Evolutionary conservation across 2,329 filamentous ascomycete genomes (phyloP), one percentile per base, ranked within the genome.

Genomic region (Penicillium brevicompactum): DNA sequence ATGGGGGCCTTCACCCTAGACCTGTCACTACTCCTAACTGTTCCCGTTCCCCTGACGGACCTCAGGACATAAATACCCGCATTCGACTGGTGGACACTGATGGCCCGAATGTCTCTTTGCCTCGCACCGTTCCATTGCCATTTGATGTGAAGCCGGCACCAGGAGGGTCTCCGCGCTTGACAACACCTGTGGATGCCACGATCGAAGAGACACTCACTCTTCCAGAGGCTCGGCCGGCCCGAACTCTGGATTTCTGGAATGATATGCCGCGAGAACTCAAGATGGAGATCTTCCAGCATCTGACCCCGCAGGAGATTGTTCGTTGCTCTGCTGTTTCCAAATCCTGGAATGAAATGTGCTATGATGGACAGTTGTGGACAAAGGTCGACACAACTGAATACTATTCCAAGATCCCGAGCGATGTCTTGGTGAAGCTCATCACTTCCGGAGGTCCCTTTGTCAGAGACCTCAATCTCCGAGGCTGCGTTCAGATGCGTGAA

Each of bases 361-460:
- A 93, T 66, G 93, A 99, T 71, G 94, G 94, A 2, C 94, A 99
- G 75, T 77, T 97, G 14, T 99, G 94, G 94, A 87, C 86, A 3
- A 85, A 83, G 41, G 82, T 97, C 46, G 92, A 97, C 71, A 86
- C 90, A 2, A 88, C 91, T 7, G 87, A 90, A 47, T 97, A 93
- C 73, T 97, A 97, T 70, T 84, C 84, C 60, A 85, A 92, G 49
- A 97, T 97, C 61, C 88, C 93, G 0, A 90, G 89, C 21, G 87
- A 90, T 60, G 90, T 90, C 0, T 77, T 99, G 46, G 85, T 92
- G 53, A 91, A 89, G 67, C 92, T 97, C 58, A 92, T 97, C 67
- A 85, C 87, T 1, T 82, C 87, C 3, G 91, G 92, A 1, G 94
- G 93, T 0, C 91, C 93, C 0, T 99, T 97, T 66, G 86, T 97